phyloP scores from a whole-genome alignment of 176 grass and related monocot species.

The Hsuehochloa calcarea region DNA sequence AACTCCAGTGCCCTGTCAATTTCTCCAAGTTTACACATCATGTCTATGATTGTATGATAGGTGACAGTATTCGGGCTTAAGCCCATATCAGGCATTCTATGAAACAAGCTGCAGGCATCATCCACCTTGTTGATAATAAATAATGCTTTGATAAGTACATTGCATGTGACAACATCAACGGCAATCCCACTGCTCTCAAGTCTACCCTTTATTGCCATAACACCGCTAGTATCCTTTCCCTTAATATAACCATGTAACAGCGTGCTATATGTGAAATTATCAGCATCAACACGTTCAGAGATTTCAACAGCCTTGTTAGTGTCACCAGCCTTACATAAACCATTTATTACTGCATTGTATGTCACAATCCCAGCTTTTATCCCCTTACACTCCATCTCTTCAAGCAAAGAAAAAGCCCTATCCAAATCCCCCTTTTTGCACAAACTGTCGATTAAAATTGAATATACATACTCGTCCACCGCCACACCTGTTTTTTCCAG shows the following conservation, averaged over 20 bases:
- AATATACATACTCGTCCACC: conserved; percentile 64
- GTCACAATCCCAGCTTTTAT: conserved; percentile 46
- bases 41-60: conserved; percentile 66
- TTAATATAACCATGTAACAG: conserved; percentile 78
- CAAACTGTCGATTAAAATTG: conserved; percentile 67
- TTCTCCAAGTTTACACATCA: conserved; percentile 60
- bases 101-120: conserved; percentile 74
- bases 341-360: conserved; percentile 73
- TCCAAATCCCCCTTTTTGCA: conserved; percentile 57
- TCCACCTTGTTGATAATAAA: conserved; percentile 64
- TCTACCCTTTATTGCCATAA: conserved; percentile 54
- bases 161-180: conserved; percentile 71
- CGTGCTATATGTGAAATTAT: conserved; percentile 87
- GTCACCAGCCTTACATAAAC: conserved; percentile 70
- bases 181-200: conserved; percentile 54
- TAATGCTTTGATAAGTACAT: conserved; percentile 77
- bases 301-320: conserved; percentile 58
- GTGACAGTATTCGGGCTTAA: conserved; percentile 67
- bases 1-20: conserved; percentile 55
- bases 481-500: conserved; percentile 54
- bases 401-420: conserved; percentile 54
- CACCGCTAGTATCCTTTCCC: conserved; percentile 36
- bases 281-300: conserved; percentile 50
- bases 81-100: conserved; percentile 59
- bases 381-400: conserved; percentile 62